These are phyloP conservation scores for Geotrichum cucujoidarum DNA, from an alignment of 1,139 yeast genomes.

Conservation along the genomic window DNA sequence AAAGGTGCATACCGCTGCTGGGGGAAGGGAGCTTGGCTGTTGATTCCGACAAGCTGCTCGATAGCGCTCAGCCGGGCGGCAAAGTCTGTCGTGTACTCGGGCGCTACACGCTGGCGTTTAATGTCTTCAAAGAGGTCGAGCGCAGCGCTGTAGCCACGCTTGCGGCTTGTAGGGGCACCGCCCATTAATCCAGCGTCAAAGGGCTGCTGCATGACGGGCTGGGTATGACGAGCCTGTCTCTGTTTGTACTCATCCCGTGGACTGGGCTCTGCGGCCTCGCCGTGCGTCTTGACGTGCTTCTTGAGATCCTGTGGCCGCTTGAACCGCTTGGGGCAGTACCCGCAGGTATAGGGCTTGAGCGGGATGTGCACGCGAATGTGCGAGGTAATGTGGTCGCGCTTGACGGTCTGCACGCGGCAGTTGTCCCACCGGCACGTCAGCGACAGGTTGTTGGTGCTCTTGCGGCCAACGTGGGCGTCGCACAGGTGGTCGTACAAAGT, in stretches of 20 bases:
- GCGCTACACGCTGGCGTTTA: constrained; percentile 52
- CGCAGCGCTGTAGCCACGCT: constrained; percentile 40
- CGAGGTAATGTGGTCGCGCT: constrained; percentile 92
- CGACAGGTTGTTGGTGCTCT: constrained; percentile 72
- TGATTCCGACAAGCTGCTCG: constrained; percentile 36
- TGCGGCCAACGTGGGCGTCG: constrained; percentile 87
- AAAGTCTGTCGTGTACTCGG: constrained; percentile 57
- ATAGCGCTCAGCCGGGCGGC: constrained; percentile 52
- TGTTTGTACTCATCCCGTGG: neutral
- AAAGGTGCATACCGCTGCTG: neutral
- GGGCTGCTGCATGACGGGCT: constrained; percentile 7
- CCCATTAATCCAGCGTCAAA: constrained; percentile 3
- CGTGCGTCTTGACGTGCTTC: constrained; percentile 80
- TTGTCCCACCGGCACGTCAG: constrained; percentile 81
- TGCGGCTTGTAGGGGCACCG: constrained; percentile 24
- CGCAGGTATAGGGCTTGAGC: constrained; percentile 81
- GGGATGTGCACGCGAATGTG: constrained; percentile 50
- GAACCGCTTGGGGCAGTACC: constrained; percentile 71
- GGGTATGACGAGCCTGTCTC: constrained; percentile 7
- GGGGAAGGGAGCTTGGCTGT: constrained; percentile 6
- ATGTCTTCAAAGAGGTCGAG: constrained; percentile 48
- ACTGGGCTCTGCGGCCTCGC: constrained; percentile 41
- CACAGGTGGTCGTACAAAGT: constrained; percentile 78
- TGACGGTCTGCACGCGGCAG: constrained; percentile 73
- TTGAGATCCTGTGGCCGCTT: constrained; percentile 96